Evolutionary conservation across 1,139 yeast genomes (phyloP).

Genomic region (Saccharomyces hybrid): DNA sequence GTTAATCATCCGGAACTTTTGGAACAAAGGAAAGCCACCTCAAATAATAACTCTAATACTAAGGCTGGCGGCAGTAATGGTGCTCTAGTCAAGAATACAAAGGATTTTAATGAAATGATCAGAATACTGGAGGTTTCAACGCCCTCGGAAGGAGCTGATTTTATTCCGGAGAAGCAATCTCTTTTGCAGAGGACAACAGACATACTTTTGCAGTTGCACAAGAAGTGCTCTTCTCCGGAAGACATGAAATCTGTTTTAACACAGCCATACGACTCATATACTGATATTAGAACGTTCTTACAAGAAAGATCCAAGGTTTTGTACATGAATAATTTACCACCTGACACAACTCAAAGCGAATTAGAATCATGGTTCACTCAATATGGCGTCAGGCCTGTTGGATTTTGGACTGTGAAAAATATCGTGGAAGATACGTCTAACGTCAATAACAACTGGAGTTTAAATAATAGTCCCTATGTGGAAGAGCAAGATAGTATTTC

Average conservation of each 20-base stretch:
- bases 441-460: conserved; percentile 18
- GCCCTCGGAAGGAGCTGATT: conserved; percentile 1
- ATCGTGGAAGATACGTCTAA: conserved; percentile 24
- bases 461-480: conserved; percentile 28
- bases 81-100: conserved; percentile 7
- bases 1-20: conserved; percentile 34
- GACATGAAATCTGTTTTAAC: conserved; percentile 53
- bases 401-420: conserved; percentile 75
- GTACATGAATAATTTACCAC: conserved; percentile 68
- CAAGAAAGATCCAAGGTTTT: conserved; percentile 73
- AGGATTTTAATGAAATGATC: conserved; percentile 11
- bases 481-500: conserved; percentile 39
- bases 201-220: conserved; percentile 42
- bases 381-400: conserved; percentile 77
- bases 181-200: conserved; percentile 9
- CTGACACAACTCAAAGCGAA: conserved; percentile 85
- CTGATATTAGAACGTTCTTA: conserved; percentile 62
- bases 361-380: conserved; percentile 88
- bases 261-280: conserved; percentile 65
- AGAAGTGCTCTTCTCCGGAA: conserved; percentile 47
- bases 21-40: not conserved
- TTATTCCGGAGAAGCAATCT: conserved; percentile 2
- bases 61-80: not conserved
- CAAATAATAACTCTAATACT: not conserved
- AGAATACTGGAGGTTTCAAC: conserved; percentile 12